Percentiles rank a stretch among this genome's conserved stretches.
Evolutionary conservation across 345 rosid genomes (phyloP).

Genomic region (Euphorbia peplus): DNA sequence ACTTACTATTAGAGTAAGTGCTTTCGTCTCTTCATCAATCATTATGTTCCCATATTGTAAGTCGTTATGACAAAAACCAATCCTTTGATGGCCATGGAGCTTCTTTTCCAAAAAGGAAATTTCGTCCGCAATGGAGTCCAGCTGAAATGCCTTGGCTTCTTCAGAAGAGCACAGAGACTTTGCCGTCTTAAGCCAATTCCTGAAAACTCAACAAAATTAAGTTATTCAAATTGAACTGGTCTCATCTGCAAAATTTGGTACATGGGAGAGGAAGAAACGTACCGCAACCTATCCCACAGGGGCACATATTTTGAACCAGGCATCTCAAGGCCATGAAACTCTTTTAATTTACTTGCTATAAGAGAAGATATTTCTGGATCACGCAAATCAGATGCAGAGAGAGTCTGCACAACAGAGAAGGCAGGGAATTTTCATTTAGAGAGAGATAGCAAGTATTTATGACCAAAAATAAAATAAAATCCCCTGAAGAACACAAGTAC

Average conservation of each 20-base stretch:
- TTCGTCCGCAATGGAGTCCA: slow-evolving; percentile 26
- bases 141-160: slow-evolving; percentile 20
- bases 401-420: slow-evolving; percentile 16
- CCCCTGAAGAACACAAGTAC: too few relatives aligned
- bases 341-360: slow-evolving; percentile 30
- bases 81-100: slow-evolving; percentile 12
- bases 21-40: slow-evolving; percentile 30
- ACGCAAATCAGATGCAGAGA: slow-evolving; percentile 30
- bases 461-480: too few relatives aligned
- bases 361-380: slow-evolving; percentile 27
- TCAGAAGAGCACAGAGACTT: slow-evolving; percentile 20
- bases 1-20: slow-evolving; percentile 30
- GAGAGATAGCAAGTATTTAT: background rate
- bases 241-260: too few relatives aligned
- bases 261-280: slow-evolving; percentile 8
- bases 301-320: slow-evolving; percentile 22
- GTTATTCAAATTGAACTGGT: background rate
- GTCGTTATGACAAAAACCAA: slow-evolving; percentile 36
- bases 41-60: slow-evolving; percentile 35
- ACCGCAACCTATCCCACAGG: slow-evolving; percentile 30
- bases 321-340: slow-evolving; percentile 34
- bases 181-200: slow-evolving; percentile 30
- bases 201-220: slow-evolving; percentile 8
- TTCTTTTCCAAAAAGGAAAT: slow-evolving; percentile 25
- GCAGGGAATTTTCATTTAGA: background rate